Evolutionary conservation across 2,329 filamentous ascomycete genomes (phyloP).

Genomic region (Bipolaris oryzae): DNA sequence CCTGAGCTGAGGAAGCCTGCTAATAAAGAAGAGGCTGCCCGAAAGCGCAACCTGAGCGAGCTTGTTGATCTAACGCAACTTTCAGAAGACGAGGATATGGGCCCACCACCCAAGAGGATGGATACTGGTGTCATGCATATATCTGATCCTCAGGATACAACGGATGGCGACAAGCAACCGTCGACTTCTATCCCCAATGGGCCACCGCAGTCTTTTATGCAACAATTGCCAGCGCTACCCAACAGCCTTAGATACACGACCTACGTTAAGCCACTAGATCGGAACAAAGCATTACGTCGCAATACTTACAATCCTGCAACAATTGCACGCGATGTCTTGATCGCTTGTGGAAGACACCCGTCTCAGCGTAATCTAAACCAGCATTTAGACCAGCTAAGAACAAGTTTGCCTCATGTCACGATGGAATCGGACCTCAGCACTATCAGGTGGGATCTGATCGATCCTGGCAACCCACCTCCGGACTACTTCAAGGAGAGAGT

Average conservation of each 20-base stretch:
- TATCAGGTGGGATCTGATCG: slow-evolving; percentile 66
- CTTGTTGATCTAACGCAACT: slow-evolving; percentile 59
- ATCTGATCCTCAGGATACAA: slow-evolving; percentile 14
- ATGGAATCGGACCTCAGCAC: slow-evolving; percentile 60
- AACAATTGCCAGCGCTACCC: slow-evolving; percentile 11
- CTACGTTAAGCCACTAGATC: slow-evolving; percentile 56
- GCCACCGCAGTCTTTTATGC: slow-evolving; percentile 17
- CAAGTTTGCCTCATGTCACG: slow-evolving; percentile 53
- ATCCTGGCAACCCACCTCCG: slow-evolving; percentile 58
- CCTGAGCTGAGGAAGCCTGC: slow-evolving; percentile 43
- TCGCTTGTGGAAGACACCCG: slow-evolving; percentile 67
- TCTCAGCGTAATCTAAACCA: slow-evolving; percentile 64
- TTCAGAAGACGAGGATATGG: slow-evolving; percentile 53
- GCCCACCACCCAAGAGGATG: slow-evolving; percentile 44
- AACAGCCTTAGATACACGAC: slow-evolving; percentile 25
- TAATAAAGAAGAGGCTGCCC: slow-evolving; percentile 61
- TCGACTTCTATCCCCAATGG: slow-evolving; percentile 20
- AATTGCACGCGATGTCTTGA: slow-evolving; percentile 67
- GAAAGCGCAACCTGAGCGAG: slow-evolving; percentile 61
- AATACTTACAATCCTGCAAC: slow-evolving; percentile 65
- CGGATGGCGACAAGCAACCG: slow-evolving; percentile 22
- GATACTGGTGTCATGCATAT: slow-evolving; percentile 23
- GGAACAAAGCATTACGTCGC: slow-evolving; percentile 55
- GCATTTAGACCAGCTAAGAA: slow-evolving; percentile 59
- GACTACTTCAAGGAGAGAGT: slow-evolving; percentile 40